These are phyloP conservation scores for Citrus medica DNA, from an alignment of 345 rosid species.

Conservation along the genomic window DNA sequence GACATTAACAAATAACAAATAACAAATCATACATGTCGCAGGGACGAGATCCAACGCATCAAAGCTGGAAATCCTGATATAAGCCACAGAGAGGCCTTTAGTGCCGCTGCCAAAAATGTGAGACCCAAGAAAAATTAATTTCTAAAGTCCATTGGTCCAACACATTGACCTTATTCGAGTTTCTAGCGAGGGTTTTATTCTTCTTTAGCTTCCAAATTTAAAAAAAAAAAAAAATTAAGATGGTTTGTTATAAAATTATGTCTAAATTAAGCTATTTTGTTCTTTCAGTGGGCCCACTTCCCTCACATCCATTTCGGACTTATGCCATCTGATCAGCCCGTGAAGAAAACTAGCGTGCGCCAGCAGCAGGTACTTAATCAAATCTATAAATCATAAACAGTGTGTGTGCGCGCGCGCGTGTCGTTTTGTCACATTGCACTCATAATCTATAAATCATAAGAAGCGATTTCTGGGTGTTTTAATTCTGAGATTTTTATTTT, in stretches of 20 bases:
- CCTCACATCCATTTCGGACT: constrained; percentile 98
- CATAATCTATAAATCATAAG: no score
- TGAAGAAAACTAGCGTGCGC: constrained; percentile 73
- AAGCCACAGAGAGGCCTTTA: constrained; percentile 98
- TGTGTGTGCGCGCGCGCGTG: no score
- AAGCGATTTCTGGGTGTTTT: not conserved
- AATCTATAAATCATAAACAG: not conserved
- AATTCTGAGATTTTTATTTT: not conserved
- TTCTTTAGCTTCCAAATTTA: not conserved
- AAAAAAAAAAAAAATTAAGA: not conserved
- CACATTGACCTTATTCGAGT: not conserved
- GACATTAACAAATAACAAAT: not conserved
- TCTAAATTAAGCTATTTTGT: not conserved
- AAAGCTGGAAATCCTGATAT: constrained; percentile 99
- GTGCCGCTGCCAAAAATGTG: constrained; percentile 99
- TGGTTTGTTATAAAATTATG: not conserved
- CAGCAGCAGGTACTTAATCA: constrained; percentile 61
- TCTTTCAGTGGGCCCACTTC: constrained; percentile 93
- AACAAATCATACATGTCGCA: constrained; percentile 21
- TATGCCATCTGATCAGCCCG: constrained; percentile 87
- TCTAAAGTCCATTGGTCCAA: not conserved
- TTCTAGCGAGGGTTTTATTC: not conserved
- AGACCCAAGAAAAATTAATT: constrained; percentile 27
- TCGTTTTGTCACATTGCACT: not conserved
- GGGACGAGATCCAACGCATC: constrained; percentile 99